These are phyloP conservation scores for Dendrobium nobile DNA, from an alignment of 106 monocot genomes.

Conservation along the genomic window DNA sequence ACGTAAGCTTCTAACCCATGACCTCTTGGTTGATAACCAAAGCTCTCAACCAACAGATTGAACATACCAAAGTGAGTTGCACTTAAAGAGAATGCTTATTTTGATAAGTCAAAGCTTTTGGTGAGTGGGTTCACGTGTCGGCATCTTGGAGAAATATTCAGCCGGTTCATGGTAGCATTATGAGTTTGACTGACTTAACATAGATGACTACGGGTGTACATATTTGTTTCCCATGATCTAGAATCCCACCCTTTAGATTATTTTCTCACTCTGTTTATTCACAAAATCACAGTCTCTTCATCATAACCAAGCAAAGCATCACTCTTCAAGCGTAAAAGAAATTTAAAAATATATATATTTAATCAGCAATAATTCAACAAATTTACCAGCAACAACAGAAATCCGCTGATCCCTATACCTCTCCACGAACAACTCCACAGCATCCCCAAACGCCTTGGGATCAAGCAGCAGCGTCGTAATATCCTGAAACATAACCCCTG, in stretches of 20 bases:
- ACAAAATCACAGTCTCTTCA: background rate
- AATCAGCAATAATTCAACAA: background rate
- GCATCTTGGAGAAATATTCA: no score
- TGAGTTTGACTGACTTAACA: no score
- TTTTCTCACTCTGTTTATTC: background rate
- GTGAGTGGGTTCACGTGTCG: no score
- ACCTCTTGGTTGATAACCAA: no score
- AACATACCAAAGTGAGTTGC: no score
- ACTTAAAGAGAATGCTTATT: no score
- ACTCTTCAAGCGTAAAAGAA: background rate
- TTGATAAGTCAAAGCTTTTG: no score
- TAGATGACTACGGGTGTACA: no score
- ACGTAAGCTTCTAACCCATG: no score
- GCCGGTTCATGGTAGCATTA: no score
- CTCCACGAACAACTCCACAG: constrained; percentile 84
- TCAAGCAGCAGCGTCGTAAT: constrained; percentile 89
- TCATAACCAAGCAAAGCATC: background rate
- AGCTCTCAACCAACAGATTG: no score
- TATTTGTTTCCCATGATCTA: no score
- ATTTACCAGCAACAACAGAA: constrained; percentile 79
- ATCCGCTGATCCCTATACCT: constrained; percentile 68
- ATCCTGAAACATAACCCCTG: constrained; percentile 92
- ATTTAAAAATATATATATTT: background rate
- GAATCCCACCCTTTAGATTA: background rate
- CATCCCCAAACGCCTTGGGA: constrained; percentile 64